Evolutionary conservation across 345 rosid species (phyloP), one percentile per base, ranked within the genome.

Genomic region (Salix koriyanagi): DNA sequence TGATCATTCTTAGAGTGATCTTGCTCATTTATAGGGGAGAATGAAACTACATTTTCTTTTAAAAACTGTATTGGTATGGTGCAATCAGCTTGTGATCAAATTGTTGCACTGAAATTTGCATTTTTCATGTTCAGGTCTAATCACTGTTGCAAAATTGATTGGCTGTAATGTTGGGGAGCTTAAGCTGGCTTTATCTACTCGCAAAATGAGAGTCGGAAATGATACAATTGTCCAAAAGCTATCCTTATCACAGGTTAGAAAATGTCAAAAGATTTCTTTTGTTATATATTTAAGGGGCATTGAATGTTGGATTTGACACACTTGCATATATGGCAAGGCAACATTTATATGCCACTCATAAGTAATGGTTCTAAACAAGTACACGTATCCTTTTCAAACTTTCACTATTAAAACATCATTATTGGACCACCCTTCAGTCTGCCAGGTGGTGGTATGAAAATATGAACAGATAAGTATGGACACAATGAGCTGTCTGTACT

Each of bases 161-260:
- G 99, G 98, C 74, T 93, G 97, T 81, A 72, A 81, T 74, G 76
- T 78, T 81, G 86, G 41, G 28, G 92, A 88, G 70, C 94, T 96
- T 72, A 96, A 79, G 78, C 79, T 91, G 52, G 90, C 97, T 82
- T 79, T 96, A 79, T 92, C 99, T 42, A 92, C 92, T 76, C 97
- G 93, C 76, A 93, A 91, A 69, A 96, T 96, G 98, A 91, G 85
- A 88, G 98, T 92, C 84, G 96, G 98, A 61, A 92, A 87, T 75
- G 99, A 96, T 77, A 96, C 81, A 74, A 91, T 96, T 78, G 88
- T 91, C 79, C 98, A 96, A 79, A 92, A 91, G 84, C 88, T 96
- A 73, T 92, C 97, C 4, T 80, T 88, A 72, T 85, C 97, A 15
- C 99, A 96, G 96, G 99, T 92, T 76, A 80, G 81, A 77, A 56